Conservation (phyloP, 1,284 basidiomycete genomes). For the Marasmius fiardii region DNA sequence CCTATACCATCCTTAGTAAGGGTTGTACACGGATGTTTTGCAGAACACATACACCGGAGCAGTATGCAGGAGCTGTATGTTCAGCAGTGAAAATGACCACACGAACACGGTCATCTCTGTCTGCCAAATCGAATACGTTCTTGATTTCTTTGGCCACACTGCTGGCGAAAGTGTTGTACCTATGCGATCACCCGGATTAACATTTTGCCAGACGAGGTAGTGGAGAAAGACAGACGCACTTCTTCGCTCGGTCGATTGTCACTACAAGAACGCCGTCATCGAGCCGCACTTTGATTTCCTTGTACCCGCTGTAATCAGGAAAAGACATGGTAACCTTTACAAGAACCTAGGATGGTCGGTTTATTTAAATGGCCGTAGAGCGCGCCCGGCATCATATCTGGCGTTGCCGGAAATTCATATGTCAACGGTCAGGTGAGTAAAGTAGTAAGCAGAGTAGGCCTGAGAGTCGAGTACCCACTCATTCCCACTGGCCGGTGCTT, state of each 20-base stretch:
- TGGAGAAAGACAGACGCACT: slow-evolving; percentile 29
- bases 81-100: slow-evolving; percentile 52
- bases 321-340: slow-evolving; percentile 28
- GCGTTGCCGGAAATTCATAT: too few relatives aligned
- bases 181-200: slow-evolving; percentile 15
- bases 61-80: slow-evolving; percentile 46
- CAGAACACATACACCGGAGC: slow-evolving; percentile 42
- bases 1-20: slow-evolving; percentile 28
- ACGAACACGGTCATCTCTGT: slow-evolving; percentile 49
- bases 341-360: too few relatives aligned
- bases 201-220: background rate
- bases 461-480: too few relatives aligned
- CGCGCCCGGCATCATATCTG: too few relatives aligned
- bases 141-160: slow-evolving; percentile 35
- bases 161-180: slow-evolving; percentile 41
- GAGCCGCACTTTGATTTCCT: slow-evolving; percentile 36
- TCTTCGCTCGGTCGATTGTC: slow-evolving; percentile 39
- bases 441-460: too few relatives aligned
- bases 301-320: slow-evolving; percentile 39
- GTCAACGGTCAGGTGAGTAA: too few relatives aligned
- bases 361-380: too few relatives aligned
- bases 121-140: slow-evolving; percentile 40
- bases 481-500: too few relatives aligned
- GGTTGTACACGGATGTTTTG: background rate
- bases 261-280: slow-evolving; percentile 40